Evolutionary conservation across 495 filamentous ascomycete genomes (phyloP), one percentile per base, ranked within the genome.

Genomic region (Aspergillus sparsus): DNA sequence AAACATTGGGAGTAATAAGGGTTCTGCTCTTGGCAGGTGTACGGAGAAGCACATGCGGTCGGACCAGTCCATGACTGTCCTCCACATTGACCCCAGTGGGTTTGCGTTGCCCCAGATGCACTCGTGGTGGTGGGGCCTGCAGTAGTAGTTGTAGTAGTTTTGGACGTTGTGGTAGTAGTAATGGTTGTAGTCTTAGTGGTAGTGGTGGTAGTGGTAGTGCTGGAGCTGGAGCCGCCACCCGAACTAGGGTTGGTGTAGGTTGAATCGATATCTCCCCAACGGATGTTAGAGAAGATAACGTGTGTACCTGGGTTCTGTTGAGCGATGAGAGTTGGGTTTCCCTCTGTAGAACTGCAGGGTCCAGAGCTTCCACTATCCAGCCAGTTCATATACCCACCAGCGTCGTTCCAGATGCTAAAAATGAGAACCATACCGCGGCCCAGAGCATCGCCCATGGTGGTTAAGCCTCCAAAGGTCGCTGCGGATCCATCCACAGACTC

Each of bases 401-500:
- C 67, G 50, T 84, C 83, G 70, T 81, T 83, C 85, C 85, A 88
- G 55, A 88, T 77, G 59, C 76, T 80, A 65, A 88, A 81, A 2
- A 81, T 74, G 15, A 88, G 65, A 1, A 87, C 84, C 85, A 89
- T 88, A 4, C 86, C 85, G 0, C 83, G 67, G 0, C 59, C 70
- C 36, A 89, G 54, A 1, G 54, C 39, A 21, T 57, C 21, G 9
- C 54, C 54, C 54, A 57, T 57, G 18, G 54, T 44, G 15, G 15
- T 15, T 42, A 57, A 18, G 5, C 54, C 54, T 7, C 39, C 41
- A 16, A 46, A 46, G 9, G 41, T 47, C 15, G 39, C 27, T 6
- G 54, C 39, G 27, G 41, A 47, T 7, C 27, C 13, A 31, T 57
- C 54, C 9, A 32, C 12, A 10, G 39, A 33, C 12, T 44, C 41